Conservation (phyloP, 768 basidiomycete species). For the Serpula lacrymans region DNA sequence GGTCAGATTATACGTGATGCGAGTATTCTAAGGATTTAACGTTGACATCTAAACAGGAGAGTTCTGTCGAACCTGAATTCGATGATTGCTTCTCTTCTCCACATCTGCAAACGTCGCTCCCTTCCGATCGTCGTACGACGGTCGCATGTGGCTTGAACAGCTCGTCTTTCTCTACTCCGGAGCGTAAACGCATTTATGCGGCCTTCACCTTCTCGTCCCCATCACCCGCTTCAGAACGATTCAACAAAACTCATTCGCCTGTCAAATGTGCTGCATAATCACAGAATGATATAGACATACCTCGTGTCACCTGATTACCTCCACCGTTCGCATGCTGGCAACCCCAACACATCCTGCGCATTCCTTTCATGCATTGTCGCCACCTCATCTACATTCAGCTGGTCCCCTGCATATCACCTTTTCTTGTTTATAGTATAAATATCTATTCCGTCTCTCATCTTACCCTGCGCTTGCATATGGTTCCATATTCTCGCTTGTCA, state of each 20-base stretch:
- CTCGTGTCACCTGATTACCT: conserved; percentile 1
- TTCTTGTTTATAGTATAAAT: conserved; percentile 30
- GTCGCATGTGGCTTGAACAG: conserved; percentile 24
- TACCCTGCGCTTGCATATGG: conserved; percentile 23
- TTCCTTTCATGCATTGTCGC: background rate
- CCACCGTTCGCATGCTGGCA: conserved; percentile 3
- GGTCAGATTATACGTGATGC: conserved; percentile 33
- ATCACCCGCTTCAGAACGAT: conserved; percentile 55
- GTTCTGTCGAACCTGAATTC: conserved; percentile 54
- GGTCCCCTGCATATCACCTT: conserved; percentile 24
- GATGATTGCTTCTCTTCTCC: conserved; percentile 47
- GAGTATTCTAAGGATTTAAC: background rate
- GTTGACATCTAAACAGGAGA: conserved; percentile 35
- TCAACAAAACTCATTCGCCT: conserved; percentile 38
- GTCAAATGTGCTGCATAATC: conserved; percentile 17
- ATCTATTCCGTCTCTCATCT: conserved; percentile 25
- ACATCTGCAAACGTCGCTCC: conserved; percentile 16
- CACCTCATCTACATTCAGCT: conserved; percentile 11
- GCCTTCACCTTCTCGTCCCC: conserved; percentile 80
- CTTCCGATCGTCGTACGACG: conserved; percentile 29
- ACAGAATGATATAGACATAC: no score
- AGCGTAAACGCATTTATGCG: conserved; percentile 68
- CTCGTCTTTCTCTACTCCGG: conserved; percentile 63
- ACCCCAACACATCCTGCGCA: background rate
- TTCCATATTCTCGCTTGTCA: conserved; percentile 16